These are phyloP conservation scores for Urtica urens DNA, from an alignment of 306 rosid genomes.

Conservation along the genomic window DNA sequence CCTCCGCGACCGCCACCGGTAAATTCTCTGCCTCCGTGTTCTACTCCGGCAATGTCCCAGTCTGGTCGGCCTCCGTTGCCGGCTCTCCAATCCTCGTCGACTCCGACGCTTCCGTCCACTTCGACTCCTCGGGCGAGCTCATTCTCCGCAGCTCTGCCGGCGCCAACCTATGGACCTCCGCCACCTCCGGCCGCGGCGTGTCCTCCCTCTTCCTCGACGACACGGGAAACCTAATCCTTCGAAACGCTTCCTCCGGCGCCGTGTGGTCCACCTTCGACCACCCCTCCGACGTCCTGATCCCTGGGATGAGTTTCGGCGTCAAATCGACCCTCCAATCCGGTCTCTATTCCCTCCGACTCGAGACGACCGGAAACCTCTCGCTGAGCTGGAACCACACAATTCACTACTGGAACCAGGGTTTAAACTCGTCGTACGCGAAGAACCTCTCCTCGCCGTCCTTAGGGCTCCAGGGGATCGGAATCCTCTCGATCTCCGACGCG, in stretches of 20 bases:
- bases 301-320: constrained; percentile 40
- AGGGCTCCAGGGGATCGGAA: constrained; percentile 28
- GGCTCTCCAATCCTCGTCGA: too few relatives aligned
- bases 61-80: constrained; percentile 45
- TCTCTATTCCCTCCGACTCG: constrained; percentile 32
- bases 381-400: constrained; percentile 41
- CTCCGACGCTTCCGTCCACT: constrained; percentile 35
- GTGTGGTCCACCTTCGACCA: constrained; percentile 62
- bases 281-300: constrained; percentile 54
- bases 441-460: constrained; percentile 33
- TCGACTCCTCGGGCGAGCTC: constrained; percentile 40
- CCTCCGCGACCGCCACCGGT: constrained; percentile 37
- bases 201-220: constrained; percentile 37
- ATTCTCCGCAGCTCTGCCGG: constrained; percentile 51
- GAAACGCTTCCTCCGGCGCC: constrained; percentile 4
- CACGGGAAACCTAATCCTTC: constrained; percentile 40
- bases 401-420: constrained; percentile 40
- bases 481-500: constrained; percentile 35
- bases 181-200: constrained; percentile 38
- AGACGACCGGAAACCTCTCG: constrained; percentile 30
- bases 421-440: constrained; percentile 33
- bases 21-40: constrained; percentile 41
- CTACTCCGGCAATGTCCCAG: constrained; percentile 37
- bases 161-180: constrained; percentile 41
- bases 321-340: constrained; percentile 38